Conservation (phyloP, 1,139 yeast genomes). For the Yamadazyma buinensis region DNA sequence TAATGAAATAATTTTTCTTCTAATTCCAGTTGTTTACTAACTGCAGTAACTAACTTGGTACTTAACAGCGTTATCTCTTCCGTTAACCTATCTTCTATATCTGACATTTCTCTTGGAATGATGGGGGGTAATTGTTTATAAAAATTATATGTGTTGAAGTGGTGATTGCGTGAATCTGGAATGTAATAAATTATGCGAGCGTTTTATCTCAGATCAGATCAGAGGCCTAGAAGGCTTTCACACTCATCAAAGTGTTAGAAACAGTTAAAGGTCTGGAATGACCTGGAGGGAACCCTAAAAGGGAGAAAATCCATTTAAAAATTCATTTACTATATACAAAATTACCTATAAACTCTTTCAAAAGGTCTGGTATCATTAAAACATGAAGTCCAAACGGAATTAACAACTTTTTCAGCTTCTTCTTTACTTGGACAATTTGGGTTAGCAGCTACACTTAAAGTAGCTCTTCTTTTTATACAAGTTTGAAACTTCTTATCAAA, state of each 20-base stretch:
- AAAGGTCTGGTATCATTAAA: conserved; percentile 95
- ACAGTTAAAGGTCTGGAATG: no score
- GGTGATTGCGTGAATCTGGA: not conserved
- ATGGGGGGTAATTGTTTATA: no score
- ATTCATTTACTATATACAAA: not conserved
- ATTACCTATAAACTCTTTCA: conserved; percentile 64
- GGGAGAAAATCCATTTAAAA: no score
- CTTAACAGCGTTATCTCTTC: conserved; percentile 55
- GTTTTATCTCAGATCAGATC: no score
- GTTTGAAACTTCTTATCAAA: conserved; percentile 83
- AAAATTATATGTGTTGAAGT: not conserved
- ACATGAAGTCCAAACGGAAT: conserved; percentile 89
- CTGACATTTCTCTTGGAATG: conserved; percentile 3
- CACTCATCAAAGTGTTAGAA: no score
- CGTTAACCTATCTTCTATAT: conserved; percentile 35
- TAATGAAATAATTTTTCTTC: conserved; percentile 39
- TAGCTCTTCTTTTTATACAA: conserved; percentile 87
- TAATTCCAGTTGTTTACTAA: conserved; percentile 53
- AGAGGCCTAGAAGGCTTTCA: no score
- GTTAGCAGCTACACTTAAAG: conserved; percentile 77
- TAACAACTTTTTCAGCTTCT: conserved; percentile 76
- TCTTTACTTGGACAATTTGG: conserved; percentile 72
- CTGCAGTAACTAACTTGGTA: conserved; percentile 58
- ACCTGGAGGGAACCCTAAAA: no score
- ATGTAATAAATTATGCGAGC: not conserved